phyloP scores from a whole-genome alignment of 2,329 filamentous ascomycete species.

The Thelonectria rubi region DNA sequence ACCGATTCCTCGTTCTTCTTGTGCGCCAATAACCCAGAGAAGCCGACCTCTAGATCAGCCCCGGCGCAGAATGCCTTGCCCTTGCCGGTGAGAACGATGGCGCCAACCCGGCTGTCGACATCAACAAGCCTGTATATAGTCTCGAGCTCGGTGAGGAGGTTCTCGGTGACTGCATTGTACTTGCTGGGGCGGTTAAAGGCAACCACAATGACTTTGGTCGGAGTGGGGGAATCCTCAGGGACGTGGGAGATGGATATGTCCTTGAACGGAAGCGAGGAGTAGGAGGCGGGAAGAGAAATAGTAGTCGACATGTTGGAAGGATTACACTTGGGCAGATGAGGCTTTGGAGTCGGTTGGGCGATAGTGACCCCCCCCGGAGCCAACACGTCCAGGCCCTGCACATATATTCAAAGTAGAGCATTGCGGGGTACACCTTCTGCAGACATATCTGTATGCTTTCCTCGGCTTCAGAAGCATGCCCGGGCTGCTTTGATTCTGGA shows the following conservation, averaged over 20 bases:
- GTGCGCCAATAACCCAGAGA: slow-evolving; percentile 8
- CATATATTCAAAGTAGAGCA: too few species aligned
- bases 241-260: slow-evolving; percentile 16
- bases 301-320: slow-evolving; percentile 1
- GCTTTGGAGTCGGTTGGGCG: too few species aligned
- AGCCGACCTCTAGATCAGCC: slow-evolving; percentile 58
- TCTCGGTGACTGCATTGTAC: slow-evolving; percentile 62
- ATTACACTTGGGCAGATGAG: not conserved
- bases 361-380: too few species aligned
- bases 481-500: too few species aligned
- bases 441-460: not conserved
- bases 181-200: slow-evolving; percentile 63
- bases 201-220: slow-evolving; percentile 51
- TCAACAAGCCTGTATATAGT: slow-evolving; percentile 65
- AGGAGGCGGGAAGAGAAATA: not conserved
- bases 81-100: slow-evolving; percentile 67
- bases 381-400: not conserved
- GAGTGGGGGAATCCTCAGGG: not conserved
- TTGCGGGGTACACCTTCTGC: too few species aligned
- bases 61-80: slow-evolving; percentile 72
- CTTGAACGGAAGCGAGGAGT: slow-evolving; percentile 5
- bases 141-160: slow-evolving; percentile 55
- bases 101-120: slow-evolving; percentile 62
- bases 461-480: not conserved
- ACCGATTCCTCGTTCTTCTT: slow-evolving; percentile 15